Percentiles rank a stretch among this genome's conserved stretches.
Evolutionary conservation across 2,329 filamentous ascomycete genomes (phyloP).

Genomic region (Diaporthe citri): DNA sequence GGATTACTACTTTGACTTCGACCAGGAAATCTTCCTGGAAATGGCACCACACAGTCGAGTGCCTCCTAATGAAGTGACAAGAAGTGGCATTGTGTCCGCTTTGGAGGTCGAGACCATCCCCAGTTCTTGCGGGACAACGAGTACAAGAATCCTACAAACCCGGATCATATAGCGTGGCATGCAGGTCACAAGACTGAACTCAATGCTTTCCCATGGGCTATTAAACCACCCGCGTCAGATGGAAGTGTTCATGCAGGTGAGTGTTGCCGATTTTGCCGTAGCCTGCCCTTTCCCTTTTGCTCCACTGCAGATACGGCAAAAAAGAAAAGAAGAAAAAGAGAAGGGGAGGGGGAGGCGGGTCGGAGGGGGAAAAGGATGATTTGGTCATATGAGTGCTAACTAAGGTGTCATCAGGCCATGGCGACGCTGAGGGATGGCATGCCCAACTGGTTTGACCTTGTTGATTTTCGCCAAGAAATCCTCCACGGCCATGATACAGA

Average conservation of each 20-base stretch:
- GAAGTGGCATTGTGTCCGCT: too few relatives aligned
- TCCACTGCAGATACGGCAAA: neutral
- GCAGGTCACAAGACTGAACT: conserved; percentile 7
- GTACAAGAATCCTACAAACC: conserved; percentile 2
- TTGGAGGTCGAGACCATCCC: too few relatives aligned
- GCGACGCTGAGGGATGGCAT: conserved; percentile 14
- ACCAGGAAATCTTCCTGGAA: too few relatives aligned
- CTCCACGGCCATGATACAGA: neutral
- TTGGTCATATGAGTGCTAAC: neutral
- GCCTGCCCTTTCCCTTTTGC: neutral
- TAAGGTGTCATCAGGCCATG: neutral
- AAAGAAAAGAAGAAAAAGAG: too few relatives aligned
- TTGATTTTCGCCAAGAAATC: conserved; percentile 6
- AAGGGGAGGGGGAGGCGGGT: neutral
- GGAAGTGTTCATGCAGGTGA: conserved; percentile 13
- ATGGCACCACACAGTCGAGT: too few relatives aligned
- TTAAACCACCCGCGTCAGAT: neutral
- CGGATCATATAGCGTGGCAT: neutral
- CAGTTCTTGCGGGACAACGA: neutral
- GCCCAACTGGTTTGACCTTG: conserved; percentile 14
- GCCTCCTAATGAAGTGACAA: too few relatives aligned
- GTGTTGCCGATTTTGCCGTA: neutral
- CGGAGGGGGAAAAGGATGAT: too few relatives aligned
- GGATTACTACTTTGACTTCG: too few relatives aligned
- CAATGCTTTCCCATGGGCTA: neutral